Base-by-base conservation (phyloP, 805 yeast genomes). In the Ogataea pilisensis region DNA sequence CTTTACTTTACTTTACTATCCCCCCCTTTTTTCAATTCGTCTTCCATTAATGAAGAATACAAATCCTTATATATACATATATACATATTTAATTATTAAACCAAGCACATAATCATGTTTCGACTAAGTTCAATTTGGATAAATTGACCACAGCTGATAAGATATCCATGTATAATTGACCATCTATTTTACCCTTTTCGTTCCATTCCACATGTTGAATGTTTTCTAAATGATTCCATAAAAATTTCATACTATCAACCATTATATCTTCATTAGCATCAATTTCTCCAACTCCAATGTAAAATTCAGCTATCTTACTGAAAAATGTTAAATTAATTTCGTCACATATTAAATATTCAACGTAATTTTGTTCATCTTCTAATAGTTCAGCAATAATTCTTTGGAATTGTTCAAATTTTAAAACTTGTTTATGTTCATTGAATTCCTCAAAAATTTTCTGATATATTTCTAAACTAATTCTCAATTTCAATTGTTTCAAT, bases 371-470 rank as follows among this genome's bases (percentile, higher is more conserved):
- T 8, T 42, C 43, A 17, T 38, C 41, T 27, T 43, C 40, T 18
- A 46, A 36, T 24, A 46, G 21, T 9, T 36, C 42, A 18, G 31
- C 31, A 2, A 50, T 32, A 5, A 45, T 17, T 3, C 32, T 27
- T 37, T 51, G 51, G 28, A 51, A 48, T 20, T 41, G 35, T 9
- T 41, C 43, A 20, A 46, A 47, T 34, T 39, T 29, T 14, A 49
- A 21, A 12, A 26, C 4, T 9, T 43, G 31, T 11, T 25, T 36
- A 30, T 37, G 29, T 5, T 37, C 35, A 16, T 40, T 28, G 8
- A 47, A 25, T 16, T 32, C 33, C 13, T 38, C 35, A 20, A 51
- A 43, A 14, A 38, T 14, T 3, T 38, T 19, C 20, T 35, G 31
- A 35, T 40, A 44, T 8, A 32, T 31, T 8, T 41, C 40, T 7